Evolutionary conservation across 2,329 filamentous ascomycete genomes (phyloP), one percentile per base, ranked within the genome.

Genomic region (Aspergillus versicolor): DNA sequence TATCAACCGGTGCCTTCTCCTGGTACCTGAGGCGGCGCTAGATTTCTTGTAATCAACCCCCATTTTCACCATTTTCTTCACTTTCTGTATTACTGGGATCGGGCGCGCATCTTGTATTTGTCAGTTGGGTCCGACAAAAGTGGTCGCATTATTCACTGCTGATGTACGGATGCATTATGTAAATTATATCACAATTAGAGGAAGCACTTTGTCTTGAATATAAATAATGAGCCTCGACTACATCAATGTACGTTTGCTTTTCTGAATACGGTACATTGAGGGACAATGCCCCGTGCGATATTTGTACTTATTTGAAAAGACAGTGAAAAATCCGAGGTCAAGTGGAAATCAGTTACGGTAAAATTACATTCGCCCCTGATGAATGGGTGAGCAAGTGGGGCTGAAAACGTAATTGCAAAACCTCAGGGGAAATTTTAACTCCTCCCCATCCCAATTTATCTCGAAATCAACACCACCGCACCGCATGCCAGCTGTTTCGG

Each of bases 21-120:
- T 99, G 93, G 93, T 99, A 97, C 75, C 75, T 97, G 77, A 83
- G 88, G 73, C 85, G 92, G 73, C 82, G 91, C 70, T 95, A 85
- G 74, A 72, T 61, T 55, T 57, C 44, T 53, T 51, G 44, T 61
- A 22, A 58, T 56, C 53, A 52, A 15, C 52, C 56, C 53, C 61
- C 47, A 51, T 60, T 54, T 61, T 60, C 57, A 30, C 61, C 63
- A 65, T 54, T 62, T 64, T 61, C 62, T 63, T 58, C 60, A 57
- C 61, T 62, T 57, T 61, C 58, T 73, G 70, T 75, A 72, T 73
- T 73, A 74, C 63, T 73, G 71, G 70, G 69, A 61, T 68, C 54
- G 63, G 53, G 63, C 67, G 63, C 66, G 54, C 60, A 60, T 61
- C 61, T 60, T 60, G 45, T 56, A 44, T 48, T 58, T 58, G 43